Percentiles rank a stretch among this genome's conserved stretches.
Conservation (phyloP, 176 grass and related monocot genomes). For the Oryza meyeriana region DNA sequence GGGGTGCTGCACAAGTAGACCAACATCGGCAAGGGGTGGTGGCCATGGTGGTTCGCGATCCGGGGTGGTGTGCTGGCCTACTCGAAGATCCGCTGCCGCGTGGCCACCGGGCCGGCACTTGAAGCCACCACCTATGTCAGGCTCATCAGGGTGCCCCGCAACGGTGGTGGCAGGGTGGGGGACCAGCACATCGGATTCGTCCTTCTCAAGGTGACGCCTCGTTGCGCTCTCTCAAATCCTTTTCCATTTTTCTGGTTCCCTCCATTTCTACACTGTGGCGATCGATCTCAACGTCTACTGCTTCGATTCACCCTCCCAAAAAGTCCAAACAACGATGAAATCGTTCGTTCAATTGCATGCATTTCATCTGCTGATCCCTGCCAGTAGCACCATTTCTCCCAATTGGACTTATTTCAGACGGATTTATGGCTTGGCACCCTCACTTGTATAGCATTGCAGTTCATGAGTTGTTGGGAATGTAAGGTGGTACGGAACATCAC, state of each 20-base stretch:
- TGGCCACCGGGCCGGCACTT: not conserved
- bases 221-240: not conserved
- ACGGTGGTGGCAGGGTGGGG: conserved; percentile 17
- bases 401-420: conserved; percentile 35
- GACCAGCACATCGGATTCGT: conserved; percentile 55
- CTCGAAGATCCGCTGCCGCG: conserved; percentile 69
- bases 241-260: not conserved
- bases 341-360: not conserved
- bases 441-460: not conserved
- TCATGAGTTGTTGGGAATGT: conserved; percentile 16
- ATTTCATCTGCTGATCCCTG: too few species aligned
- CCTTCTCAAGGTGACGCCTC: conserved; percentile 74
- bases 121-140: too few species aligned
- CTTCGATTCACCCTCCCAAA: not conserved
- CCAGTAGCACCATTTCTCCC: too few species aligned
- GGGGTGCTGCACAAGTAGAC: conserved; percentile 93
- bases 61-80: conserved; percentile 76
- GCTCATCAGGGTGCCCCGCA: conserved; percentile 54
- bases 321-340: not conserved
- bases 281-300: not conserved
- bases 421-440: conserved; percentile 13
- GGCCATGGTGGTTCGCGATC: conserved; percentile 79
- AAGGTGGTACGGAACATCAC: conserved; percentile 23
- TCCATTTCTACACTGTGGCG: not conserved
- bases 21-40: conserved; percentile 86